phyloP scores from a whole-genome alignment of 345 rosid genomes.

The Nephelium lappaceum region DNA sequence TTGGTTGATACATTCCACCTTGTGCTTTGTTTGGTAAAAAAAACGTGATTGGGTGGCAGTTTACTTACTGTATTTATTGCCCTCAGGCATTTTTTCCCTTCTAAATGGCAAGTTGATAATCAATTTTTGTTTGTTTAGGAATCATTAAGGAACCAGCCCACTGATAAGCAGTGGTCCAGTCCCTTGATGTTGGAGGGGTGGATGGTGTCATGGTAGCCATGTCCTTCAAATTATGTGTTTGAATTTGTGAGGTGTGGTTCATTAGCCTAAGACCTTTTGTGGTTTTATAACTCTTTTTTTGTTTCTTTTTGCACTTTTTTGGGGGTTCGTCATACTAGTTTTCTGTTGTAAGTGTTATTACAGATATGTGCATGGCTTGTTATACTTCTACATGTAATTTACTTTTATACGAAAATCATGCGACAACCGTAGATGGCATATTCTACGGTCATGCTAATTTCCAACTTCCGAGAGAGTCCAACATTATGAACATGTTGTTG shows the following conservation, averaged over 20 bases:
- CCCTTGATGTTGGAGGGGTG: not conserved
- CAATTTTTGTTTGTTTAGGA: not conserved
- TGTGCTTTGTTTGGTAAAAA: not conserved
- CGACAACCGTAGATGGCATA: not conserved
- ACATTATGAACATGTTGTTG: too few relatives aligned
- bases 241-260: not conserved
- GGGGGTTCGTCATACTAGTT: not conserved
- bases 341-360: not conserved
- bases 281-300: not conserved
- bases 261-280: not conserved
- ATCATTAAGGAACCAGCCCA: not conserved
- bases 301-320: not conserved
- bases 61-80: not conserved
- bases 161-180: not conserved
- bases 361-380: not conserved
- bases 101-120: not conserved
- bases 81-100: not conserved
- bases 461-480: not conserved
- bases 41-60: not conserved
- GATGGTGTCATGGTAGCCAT: not conserved
- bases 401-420: not conserved
- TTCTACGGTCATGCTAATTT: not conserved
- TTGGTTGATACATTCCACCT: not conserved
- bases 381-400: not conserved
- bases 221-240: not conserved